Evolutionary conservation across 192 early-diverging fungal species (phyloP).

Genomic region (Coemansia sp.): DNA sequence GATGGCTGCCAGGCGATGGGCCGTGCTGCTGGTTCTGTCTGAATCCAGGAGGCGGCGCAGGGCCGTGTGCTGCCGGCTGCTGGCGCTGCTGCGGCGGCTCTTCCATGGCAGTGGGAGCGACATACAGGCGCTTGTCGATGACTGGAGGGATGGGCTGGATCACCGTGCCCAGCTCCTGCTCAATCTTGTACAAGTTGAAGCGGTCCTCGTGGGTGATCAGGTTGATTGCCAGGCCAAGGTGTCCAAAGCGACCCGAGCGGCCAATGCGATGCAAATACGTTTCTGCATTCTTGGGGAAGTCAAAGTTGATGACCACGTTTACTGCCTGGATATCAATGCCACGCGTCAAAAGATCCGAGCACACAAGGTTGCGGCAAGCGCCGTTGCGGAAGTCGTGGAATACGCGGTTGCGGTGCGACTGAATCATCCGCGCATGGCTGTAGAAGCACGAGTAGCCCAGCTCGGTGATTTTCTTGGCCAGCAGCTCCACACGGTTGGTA

Average conservation of each 20-base stretch:
- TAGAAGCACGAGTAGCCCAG: conserved; percentile 99
- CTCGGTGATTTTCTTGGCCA: conserved; percentile 99
- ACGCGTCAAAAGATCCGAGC: conserved; percentile 95
- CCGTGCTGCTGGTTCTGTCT: conserved; percentile 12
- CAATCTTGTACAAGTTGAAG: conserved; percentile 96
- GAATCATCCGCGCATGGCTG: conserved; percentile 97
- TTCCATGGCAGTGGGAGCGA: conserved; percentile 73
- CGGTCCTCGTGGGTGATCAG: conserved; percentile 97
- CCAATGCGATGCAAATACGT: conserved; percentile 99
- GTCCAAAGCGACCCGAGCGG: conserved; percentile 93
- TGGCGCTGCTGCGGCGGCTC: conserved; percentile 61
- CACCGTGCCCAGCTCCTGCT: conserved; percentile 97
- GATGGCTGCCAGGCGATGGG: not conserved
- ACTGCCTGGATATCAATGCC: conserved; percentile 99
- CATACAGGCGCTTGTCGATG: conserved; percentile 91
- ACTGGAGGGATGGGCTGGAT: conserved; percentile 97
- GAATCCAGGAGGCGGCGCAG: conserved; percentile 38
- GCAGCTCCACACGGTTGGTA: conserved; percentile 95
- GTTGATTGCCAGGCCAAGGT: conserved; percentile 96
- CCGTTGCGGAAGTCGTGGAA: conserved; percentile 99
- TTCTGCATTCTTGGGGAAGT: conserved; percentile 99
- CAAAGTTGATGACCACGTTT: conserved; percentile 99
- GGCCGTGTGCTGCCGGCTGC: conserved; percentile 28
- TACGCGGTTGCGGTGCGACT: conserved; percentile 96
- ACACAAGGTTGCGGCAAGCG: conserved; percentile 95